Conservation (phyloP, 2,329 filamentous ascomycete species). For the Colletotrichum sidae region DNA sequence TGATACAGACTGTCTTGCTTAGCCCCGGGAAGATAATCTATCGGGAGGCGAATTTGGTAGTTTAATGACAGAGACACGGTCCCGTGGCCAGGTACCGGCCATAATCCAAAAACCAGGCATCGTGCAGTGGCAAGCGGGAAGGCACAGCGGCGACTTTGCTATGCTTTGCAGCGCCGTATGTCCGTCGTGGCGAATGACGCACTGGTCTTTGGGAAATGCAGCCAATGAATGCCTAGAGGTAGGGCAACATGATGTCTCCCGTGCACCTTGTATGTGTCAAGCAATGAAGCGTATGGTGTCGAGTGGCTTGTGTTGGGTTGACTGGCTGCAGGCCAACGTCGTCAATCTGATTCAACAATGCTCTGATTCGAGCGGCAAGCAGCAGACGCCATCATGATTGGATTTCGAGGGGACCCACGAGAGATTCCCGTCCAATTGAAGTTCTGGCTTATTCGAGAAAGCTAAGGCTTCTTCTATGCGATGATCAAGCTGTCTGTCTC, state of each 20-base stretch:
- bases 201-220: conserved; percentile 1
- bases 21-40: neutral
- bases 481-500: no score
- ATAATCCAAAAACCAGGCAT: no score
- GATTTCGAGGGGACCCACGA: conserved; percentile 9
- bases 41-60: conserved; percentile 4
- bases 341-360: conserved; percentile 17
- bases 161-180: neutral
- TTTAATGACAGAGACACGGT: conserved; percentile 9
- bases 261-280: conserved; percentile 2
- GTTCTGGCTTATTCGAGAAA: neutral
- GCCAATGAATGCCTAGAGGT: neutral
- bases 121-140: no score
- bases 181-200: conserved; percentile 10
- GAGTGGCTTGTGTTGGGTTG: conserved; percentile 21
- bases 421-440: neutral
- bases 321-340: conserved; percentile 16
- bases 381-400: conserved; percentile 11
- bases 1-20: no score
- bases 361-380: conserved; percentile 33
- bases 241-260: neutral
- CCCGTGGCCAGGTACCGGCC: no score
- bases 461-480: neutral
- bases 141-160: neutral
- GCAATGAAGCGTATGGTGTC: conserved; percentile 1